These are phyloP conservation scores for Dioscorea zingiberensis DNA, from an alignment of 106 monocot genomes.

Conservation along the genomic window DNA sequence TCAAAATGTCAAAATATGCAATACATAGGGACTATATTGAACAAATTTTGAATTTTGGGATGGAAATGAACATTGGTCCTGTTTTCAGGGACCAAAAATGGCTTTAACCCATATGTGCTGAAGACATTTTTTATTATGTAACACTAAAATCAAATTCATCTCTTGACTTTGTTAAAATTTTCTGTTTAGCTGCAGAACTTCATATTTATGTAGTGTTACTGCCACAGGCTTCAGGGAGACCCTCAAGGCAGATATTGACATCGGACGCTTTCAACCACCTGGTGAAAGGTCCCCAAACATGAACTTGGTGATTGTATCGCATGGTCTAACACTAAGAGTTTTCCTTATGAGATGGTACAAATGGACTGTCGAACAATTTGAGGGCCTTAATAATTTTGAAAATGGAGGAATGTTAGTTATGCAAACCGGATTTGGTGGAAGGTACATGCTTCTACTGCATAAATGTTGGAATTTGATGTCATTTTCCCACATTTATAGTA, in stretches of 20 bases:
- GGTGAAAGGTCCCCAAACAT: conserved; percentile 67
- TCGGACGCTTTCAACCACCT: conserved; percentile 91
- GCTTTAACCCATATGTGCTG: background rate
- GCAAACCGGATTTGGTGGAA: conserved; percentile 93
- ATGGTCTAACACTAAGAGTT: conserved; percentile 82
- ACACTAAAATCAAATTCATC: background rate
- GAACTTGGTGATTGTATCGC: conserved; percentile 90
- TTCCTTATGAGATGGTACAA: conserved; percentile 99
- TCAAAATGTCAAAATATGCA: too few relatives aligned
- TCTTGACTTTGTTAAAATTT: conserved; percentile 1
- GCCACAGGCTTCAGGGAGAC: conserved; percentile 95
- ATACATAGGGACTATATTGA: too few relatives aligned
- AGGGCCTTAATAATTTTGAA: conserved; percentile 74
- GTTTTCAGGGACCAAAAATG: too few relatives aligned
- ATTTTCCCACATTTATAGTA: too few relatives aligned
- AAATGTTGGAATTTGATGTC: too few relatives aligned
- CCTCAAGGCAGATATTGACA: conserved; percentile 90
- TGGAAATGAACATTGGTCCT: too few relatives aligned
- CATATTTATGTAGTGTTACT: conserved; percentile 67
- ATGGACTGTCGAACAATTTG: conserved; percentile 96
- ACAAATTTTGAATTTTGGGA: too few relatives aligned
- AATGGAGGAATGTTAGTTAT: conserved; percentile 94
- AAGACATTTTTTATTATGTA: background rate
- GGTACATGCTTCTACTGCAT: conserved; percentile 28
- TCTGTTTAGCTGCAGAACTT: conserved; percentile 31